Evolutionary conservation across 345 rosid genomes (phyloP), one percentile per base, ranked within the genome.

Genomic region (Xanthoceras sorbifolium): DNA sequence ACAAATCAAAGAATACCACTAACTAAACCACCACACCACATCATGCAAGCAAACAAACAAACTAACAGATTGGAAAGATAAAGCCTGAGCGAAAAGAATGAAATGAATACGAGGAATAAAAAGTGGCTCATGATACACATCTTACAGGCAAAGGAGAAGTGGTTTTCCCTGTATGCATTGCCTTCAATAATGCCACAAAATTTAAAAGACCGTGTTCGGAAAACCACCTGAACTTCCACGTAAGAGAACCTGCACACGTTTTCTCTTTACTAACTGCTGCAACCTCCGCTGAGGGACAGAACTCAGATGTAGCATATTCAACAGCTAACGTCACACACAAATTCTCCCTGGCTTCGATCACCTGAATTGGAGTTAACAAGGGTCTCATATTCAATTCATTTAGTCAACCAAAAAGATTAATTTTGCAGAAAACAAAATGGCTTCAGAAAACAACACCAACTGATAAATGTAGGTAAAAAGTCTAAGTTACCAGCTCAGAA

Each of bases 141-240:
- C 86, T 89, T 80, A 89, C 77, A 28, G 78, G 82, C 84, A 93
- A 75, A 18, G 94, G 92, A 26, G 81, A 71, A 7, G 75, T 36
- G 0, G 77, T 66, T 18, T 77, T 79, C 78, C 80, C 87, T 5
- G 87, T 79, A 75, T 89, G 96, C 78, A 91, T 88, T 77, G 93
- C 96, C 83, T 87, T 91, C 79, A 95, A 50, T 74, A 93, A 76
- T 55, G 90, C 83, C 81, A 86, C 91, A 69, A 95, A 90, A 74
- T 91, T 90, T 64, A 70, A 73, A 44, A 87, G 77, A 78, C 88
- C 79, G 10, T 81, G 85, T 60, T 80, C 81, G 1, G 92, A 90
- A 78, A 76, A 86, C 89, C 96, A 88, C 82, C 86, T 90, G 61
- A 93, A 79, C 81, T 88, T 93, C 97, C 99, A 90, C 38, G 71